Evolutionary conservation across 2,329 filamentous ascomycete genomes (phyloP).

Genomic region (Aspergillus candidus): DNA sequence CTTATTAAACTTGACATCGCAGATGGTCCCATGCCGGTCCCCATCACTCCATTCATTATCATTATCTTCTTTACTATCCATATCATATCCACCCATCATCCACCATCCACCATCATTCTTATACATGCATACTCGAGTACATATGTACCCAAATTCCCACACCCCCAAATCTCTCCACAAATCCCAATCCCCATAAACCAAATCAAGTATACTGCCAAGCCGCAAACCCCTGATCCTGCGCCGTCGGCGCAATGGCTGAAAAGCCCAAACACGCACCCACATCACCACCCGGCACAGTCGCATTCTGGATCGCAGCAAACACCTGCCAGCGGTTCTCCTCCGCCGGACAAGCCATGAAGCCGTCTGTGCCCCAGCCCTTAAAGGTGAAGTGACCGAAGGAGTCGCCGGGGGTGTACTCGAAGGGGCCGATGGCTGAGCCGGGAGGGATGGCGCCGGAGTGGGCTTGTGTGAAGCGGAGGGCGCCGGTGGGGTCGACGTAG

Average conservation of each 20-base stretch:
- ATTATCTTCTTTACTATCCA: too few relatives aligned
- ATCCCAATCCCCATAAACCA: too few relatives aligned
- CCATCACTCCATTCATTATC: too few relatives aligned
- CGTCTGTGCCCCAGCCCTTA: conserved; percentile 30
- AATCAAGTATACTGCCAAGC: conserved; percentile 35
- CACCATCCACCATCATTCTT: too few relatives aligned
- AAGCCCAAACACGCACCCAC: conserved; percentile 36
- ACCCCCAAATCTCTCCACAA: too few relatives aligned
- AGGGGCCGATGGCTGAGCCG: conserved; percentile 48
- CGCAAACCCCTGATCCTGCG: conserved; percentile 19
- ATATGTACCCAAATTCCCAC: too few relatives aligned
- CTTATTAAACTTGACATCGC: too few relatives aligned
- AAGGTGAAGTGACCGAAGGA: conserved; percentile 28
- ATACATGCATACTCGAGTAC: too few relatives aligned
- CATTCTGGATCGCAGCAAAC: conserved; percentile 36
- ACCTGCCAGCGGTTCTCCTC: conserved; percentile 34
- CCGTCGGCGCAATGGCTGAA: conserved; percentile 29
- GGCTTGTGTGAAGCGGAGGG: conserved; percentile 52
- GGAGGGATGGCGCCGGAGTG: conserved; percentile 50
- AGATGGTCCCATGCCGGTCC: too few relatives aligned
- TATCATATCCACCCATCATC: too few relatives aligned
- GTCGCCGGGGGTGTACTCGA: conserved; percentile 34
- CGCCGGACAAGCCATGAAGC: conserved; percentile 42
- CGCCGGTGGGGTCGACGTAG: conserved; percentile 51
- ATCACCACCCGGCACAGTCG: conserved; percentile 36